Conservation (phyloP, 768 basidiomycete genomes). For the Trametes villosa region DNA sequence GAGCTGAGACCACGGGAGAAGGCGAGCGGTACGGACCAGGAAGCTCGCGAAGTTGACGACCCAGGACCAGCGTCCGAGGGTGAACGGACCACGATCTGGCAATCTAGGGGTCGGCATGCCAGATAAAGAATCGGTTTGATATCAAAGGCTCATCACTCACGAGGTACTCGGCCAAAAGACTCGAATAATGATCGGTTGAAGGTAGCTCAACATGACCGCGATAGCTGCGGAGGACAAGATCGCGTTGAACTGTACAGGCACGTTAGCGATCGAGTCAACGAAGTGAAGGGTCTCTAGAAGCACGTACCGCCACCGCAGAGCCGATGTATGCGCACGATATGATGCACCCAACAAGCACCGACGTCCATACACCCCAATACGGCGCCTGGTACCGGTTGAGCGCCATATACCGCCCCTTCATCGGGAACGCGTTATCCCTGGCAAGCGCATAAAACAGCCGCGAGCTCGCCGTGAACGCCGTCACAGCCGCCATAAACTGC, state of each 20-base stretch:
- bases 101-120: conserved; percentile 38
- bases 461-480: conserved; percentile 62
- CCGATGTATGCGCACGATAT: conserved; percentile 65
- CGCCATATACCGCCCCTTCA: conserved; percentile 50
- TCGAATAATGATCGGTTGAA: conserved; percentile 60
- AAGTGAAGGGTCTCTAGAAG: background rate
- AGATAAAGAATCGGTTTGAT: background rate
- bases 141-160: conserved; percentile 26
- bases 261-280: background rate
- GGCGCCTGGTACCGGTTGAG: conserved; percentile 56
- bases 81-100: conserved; percentile 51
- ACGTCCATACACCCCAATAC: conserved; percentile 58
- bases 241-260: conserved; percentile 49
- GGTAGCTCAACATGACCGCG: conserved; percentile 60
- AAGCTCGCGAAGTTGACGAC: conserved; percentile 52
- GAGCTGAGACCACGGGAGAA: background rate
- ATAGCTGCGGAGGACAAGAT: conserved; percentile 60
- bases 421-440: conserved; percentile 55
- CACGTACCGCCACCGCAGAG: conserved; percentile 54
- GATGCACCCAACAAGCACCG: conserved; percentile 55
- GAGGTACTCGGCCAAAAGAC: conserved; percentile 60
- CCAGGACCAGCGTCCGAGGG: conserved; percentile 57
- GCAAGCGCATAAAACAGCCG: conserved; percentile 60
- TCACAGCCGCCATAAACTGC: conserved; percentile 59
- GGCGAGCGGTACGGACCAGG: conserved; percentile 38